Base-by-base conservation (phyloP, 2,329 filamentous ascomycete genomes). In the Sarocladium oryzae region DNA sequence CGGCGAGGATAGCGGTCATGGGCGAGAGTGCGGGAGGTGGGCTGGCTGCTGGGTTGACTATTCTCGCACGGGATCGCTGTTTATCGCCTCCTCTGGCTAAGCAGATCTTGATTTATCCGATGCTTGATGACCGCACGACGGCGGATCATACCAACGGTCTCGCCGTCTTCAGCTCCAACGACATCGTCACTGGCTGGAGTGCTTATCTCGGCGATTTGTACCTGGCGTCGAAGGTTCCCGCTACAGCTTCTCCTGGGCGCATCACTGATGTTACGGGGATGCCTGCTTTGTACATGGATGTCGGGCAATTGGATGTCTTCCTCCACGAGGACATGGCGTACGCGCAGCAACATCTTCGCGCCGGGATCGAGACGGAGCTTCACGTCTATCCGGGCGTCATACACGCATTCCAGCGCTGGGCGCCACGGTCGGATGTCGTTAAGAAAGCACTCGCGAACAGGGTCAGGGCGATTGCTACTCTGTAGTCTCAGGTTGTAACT, bases 291-390 rank as follows among this genome's bases (percentile, higher is more conserved):
- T 72, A 69, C 23, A 60, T 74, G 0, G 70, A 73, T 11, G 59
- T 68, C 2, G 69, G 69, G 9, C 56, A 57, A 4, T 53, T 71
- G 38, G 70, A 73, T 38, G 26, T 73, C 13, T 74, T 73, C 53
- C 38, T 58, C 9, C 62, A 63, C 6, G 69, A 71, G 55, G 51
- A 52, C n/a, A 15, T 66, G 1, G 56, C 56, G 38, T 72, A 63
- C 54, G 69, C 59, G 16, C 50, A 45, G 8, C 56, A 59, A 51
- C 53, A 72, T 49, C 56, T 56, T 2, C 51, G 50, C 55, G 66
- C 59, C 5, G 58, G 60, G 10, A 63, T 68, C 6, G 60, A 66
- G 38, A 37, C 35, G 35, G 35, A 37, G 35, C 35, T 37, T 18
- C 35, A 37, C n/a, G 35, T 37, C 35, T 37, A 37, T 18, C 35